Base-by-base conservation (phyloP, 2,329 filamentous ascomycete species). In the Didymosphaeria variabile region DNA sequence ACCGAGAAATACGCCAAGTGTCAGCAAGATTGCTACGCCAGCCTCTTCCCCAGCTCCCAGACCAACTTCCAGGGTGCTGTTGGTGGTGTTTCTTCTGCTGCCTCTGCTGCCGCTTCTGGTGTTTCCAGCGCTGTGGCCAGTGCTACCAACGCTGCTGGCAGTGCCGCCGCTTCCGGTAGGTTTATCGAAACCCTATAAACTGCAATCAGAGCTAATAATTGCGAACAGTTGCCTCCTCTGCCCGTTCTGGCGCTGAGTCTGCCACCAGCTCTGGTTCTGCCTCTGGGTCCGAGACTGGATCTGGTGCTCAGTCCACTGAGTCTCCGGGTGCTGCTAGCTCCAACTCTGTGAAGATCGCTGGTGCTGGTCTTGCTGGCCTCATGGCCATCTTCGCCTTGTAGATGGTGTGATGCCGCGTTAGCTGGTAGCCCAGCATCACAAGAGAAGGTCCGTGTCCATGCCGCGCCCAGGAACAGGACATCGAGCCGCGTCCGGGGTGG, bases 11-110 rank as follows among this genome's bases (percentile, higher is more conserved):
- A 82, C 67, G 78, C 79, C 62, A 64, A 77, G 51, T 87, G 85
- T 73, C 79, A 83, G 69, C 75, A 81, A 55, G 68, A 71, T 60
- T 87, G 85, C 78, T 83, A 82, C 74, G 78, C 72, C 71, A 80
- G 76, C 62, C 75, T 81, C 69, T 86, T 83, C 79, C 80, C 84
- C 70, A 79, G 68, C 62, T 72, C 67, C 67, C 76, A 76, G 70
- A 77, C 76, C 36, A 29, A 55, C 53, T 55, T 55, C 42, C 40
- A 31, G 19, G 53, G 53, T 17, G 53, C 42, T 45, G 53, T 19
- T 47, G 53, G 53, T 38, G 65, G 60, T 26, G 64, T n/a, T 29
- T 53, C 59, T 42, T 61, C 49, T 45, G 57, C 66, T 34, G 73
- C 70, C 47, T 67, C 65, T 50, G 65, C 70, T 29, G 56, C 60